These are phyloP conservation scores for Leucoagaricus sp. DNA, from an alignment of 1,284 basidiomycete genomes.

Conservation along the genomic window DNA sequence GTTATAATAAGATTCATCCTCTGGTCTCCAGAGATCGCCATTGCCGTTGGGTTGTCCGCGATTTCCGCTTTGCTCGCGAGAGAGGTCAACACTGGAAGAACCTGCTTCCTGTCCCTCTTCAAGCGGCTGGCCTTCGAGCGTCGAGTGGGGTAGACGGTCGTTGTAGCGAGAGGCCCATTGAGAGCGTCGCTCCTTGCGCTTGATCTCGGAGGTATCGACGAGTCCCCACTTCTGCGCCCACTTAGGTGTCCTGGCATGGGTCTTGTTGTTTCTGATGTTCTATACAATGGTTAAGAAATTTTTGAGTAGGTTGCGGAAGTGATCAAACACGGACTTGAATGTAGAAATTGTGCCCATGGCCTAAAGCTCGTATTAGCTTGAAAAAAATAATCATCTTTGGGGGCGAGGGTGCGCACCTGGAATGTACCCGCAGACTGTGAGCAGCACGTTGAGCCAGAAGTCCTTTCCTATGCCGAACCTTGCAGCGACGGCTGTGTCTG, in stretches of 20 bases:
- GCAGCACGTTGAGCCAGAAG: conserved; percentile 90
- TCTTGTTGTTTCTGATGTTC: conserved; percentile 97
- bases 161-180: conserved; percentile 89
- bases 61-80: conserved; percentile 38
- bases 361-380: conserved; percentile 39
- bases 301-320: conserved; percentile 4
- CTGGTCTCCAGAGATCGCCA: conserved; percentile 63
- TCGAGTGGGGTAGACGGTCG: conserved; percentile 76
- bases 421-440: conserved; percentile 91
- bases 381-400: conserved; percentile 12
- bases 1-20: conserved; percentile 73
- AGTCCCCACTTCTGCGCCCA: conserved; percentile 92
- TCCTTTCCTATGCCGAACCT: conserved; percentile 93
- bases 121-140: conserved; percentile 69
- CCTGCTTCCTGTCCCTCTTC: conserved; percentile 75
- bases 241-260: conserved; percentile 86
- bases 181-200: conserved; percentile 75
- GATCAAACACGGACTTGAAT: conserved; percentile 61
- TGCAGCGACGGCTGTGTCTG: conserved; percentile 81
- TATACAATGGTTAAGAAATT: conserved; percentile 34
- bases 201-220: conserved; percentile 75
- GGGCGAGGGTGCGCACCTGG: conserved; percentile 58
- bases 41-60: conserved; percentile 43
- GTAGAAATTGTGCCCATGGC: conserved; percentile 90
- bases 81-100: conserved; percentile 45